A percentile compares a stretch with the other conserved stretches of the same genome.
Conservation (phyloP, 345 rosid species). For the Salix exigua region DNA sequence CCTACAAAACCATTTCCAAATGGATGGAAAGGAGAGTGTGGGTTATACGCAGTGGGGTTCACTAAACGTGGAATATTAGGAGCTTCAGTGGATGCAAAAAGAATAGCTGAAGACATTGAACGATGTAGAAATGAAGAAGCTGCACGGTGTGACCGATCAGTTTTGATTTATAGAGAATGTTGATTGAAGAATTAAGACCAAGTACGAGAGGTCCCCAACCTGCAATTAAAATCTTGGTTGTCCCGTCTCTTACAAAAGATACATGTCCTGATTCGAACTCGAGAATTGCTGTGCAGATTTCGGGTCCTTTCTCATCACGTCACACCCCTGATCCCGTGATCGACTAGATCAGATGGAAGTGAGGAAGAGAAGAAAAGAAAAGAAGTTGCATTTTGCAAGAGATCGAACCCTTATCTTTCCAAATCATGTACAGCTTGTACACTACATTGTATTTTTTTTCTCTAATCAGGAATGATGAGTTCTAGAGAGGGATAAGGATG, state of each 20-base stretch:
- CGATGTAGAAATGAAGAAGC: slow-evolving; percentile 12
- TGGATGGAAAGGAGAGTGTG: slow-evolving; percentile 34
- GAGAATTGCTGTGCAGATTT: rapidly evolving
- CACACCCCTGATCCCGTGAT: too few species aligned
- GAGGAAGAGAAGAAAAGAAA: not conserved
- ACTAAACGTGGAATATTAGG: slow-evolving; percentile 36
- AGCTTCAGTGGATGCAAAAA: slow-evolving; percentile 33
- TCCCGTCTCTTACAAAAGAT: rapidly evolving
- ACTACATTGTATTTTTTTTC: slow-evolving; percentile 35
- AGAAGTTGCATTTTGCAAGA: not conserved
- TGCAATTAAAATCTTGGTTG: too few species aligned
- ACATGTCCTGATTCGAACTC: rapidly evolving
- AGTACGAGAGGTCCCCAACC: not conserved
- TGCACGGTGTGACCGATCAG: slow-evolving; percentile 18
- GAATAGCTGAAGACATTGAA: slow-evolving; percentile 26
- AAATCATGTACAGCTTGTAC: slow-evolving; percentile 40
- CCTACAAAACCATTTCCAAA: slow-evolving; percentile 32
- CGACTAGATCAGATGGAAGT: too few species aligned
- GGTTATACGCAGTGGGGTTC: slow-evolving; percentile 35
- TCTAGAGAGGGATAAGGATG: slow-evolving; percentile 11
- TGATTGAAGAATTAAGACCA: not conserved
- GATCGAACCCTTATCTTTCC: slow-evolving; percentile 4
- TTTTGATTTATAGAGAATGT: not conserved
- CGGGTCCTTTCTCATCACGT: rapidly evolving
- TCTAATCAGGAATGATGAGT: slow-evolving; percentile 45